Conservation (phyloP, 2,329 filamentous ascomycete genomes). For the Diaporthe australafricana region DNA sequence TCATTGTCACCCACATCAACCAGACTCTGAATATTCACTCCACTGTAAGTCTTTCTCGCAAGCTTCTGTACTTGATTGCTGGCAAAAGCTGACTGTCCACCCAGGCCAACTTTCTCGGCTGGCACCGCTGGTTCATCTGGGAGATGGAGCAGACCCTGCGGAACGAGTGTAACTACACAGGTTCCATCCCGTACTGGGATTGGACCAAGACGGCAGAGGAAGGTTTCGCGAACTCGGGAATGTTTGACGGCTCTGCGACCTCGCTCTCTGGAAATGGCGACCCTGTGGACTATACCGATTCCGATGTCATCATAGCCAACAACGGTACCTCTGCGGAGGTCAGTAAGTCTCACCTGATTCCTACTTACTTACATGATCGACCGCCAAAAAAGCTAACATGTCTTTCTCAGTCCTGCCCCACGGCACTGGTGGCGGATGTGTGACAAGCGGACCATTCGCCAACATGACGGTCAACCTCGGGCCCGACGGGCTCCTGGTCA, state of each 20-base stretch:
- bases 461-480: conserved; percentile 55
- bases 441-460: conserved; percentile 62
- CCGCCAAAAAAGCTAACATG: conserved; percentile 37
- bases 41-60: not conserved
- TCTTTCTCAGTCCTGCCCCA: conserved; percentile 49
- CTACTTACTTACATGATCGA: conserved; percentile 43
- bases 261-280: conserved; percentile 59
- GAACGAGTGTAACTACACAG: conserved; percentile 51
- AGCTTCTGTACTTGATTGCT: conserved; percentile 36
- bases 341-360: conserved; percentile 39
- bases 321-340: conserved; percentile 11
- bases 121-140: conserved; percentile 47
- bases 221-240: conserved; percentile 53
- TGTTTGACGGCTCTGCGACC: conserved; percentile 61
- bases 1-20: conserved; percentile 60
- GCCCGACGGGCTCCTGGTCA: conserved; percentile 47
- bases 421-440: conserved; percentile 67
- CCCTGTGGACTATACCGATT: conserved; percentile 2
- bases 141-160: conserved; percentile 46
- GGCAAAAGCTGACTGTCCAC: conserved; percentile 36
- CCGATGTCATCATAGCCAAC: conserved; percentile 4
- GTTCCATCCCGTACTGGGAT: conserved; percentile 58
- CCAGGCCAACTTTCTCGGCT: conserved; percentile 44
- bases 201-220: conserved; percentile 53
- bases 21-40: conserved; percentile 56